phyloP scores from a whole-genome alignment of 805 yeast genomes.

The Cyberlindnera mycetangii region DNA sequence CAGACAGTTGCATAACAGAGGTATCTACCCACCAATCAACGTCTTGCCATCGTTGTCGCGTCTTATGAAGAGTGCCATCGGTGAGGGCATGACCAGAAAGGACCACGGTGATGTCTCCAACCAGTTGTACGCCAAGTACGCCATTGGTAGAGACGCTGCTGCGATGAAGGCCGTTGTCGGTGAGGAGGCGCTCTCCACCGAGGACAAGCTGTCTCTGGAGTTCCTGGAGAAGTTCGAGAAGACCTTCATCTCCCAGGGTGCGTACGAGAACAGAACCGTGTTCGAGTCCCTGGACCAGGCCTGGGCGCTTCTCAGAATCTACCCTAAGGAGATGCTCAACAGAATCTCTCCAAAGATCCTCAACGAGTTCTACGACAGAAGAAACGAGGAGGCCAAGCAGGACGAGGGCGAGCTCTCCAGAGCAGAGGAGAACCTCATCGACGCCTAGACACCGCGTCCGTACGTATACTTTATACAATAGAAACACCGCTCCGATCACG shows the following conservation, averaged over 20 bases:
- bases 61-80: conserved; percentile 98
- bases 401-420: conserved; percentile 37
- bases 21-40: conserved; percentile 98
- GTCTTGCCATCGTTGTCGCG: conserved; percentile 97
- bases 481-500: too few species aligned
- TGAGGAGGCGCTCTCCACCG: conserved; percentile 97
- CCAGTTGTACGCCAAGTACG: conserved; percentile 98
- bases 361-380: conserved; percentile 92
- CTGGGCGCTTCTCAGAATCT: conserved; percentile 96
- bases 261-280: conserved; percentile 92
- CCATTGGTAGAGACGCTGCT: conserved; percentile 99
- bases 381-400: conserved; percentile 59
- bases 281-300: conserved; percentile 97
- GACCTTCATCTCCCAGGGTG: conserved; percentile 93
- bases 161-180: conserved; percentile 99
- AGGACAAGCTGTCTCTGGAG: conserved; percentile 95
- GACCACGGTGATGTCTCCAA: conserved; percentile 99
- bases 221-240: conserved; percentile 97
- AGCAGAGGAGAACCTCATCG: conserved; percentile 34
- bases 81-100: conserved; percentile 99
- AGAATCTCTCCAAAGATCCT: conserved; percentile 97
- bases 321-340: conserved; percentile 98
- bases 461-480: too few species aligned
- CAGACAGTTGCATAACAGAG: conserved; percentile 93
- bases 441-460: conserved; percentile 28